Base-by-base conservation (phyloP, 345 rosid species). In the Eucalyptus lansdowneana region DNA sequence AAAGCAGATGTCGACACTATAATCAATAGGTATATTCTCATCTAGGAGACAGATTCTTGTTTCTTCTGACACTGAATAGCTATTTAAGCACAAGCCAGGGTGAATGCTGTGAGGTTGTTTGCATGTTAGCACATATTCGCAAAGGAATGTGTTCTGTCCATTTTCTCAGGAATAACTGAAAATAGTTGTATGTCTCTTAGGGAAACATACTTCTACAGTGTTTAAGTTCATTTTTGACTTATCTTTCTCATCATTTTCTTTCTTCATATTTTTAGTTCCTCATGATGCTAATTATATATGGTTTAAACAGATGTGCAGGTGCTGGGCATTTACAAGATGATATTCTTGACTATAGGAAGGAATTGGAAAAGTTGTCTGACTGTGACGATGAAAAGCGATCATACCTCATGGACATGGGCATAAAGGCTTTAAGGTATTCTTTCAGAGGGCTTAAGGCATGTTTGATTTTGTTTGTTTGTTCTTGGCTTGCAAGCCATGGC, bases 301-400 rank as follows among this genome's bases (percentile, higher is more conserved):
- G 47, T 51, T 89, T 86, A 53, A 51, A 67, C 86, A 98, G 99
- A 91, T 96, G 99, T 93, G 96, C 97, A 24, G 99, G 97, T 88
- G 99, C 99, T 40, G 99, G 99, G 88, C 97, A 98, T 93, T 89
- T 97, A 88, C 95, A 94, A 86, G 96, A 95, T 89, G 98, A 97
- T 90, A 97, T 98, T 87, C 94, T 94, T 88, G 86, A 94, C 91
- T 96, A 96, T 90, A 93, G 90, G 51, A 94, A 95, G 92, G 96
- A 95, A 91, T 96, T 96, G 60, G 89, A 92, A 86, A 95, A 94
- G 90, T 91, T 90, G 65, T 90, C 91, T 27, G 91, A 90, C 89
- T 90, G 88, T 83, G 96, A 96, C 13, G 96, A 96, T 88, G 99
- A 97, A 88, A 94, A 90, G 72, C 96, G 90, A 69, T 95, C 97